A percentile compares a stretch with the other conserved stretches of the same genome.
These are phyloP conservation scores for Pichia sp. DNA, from an alignment of 1,139 yeast genomes.

Conservation along the genomic window DNA sequence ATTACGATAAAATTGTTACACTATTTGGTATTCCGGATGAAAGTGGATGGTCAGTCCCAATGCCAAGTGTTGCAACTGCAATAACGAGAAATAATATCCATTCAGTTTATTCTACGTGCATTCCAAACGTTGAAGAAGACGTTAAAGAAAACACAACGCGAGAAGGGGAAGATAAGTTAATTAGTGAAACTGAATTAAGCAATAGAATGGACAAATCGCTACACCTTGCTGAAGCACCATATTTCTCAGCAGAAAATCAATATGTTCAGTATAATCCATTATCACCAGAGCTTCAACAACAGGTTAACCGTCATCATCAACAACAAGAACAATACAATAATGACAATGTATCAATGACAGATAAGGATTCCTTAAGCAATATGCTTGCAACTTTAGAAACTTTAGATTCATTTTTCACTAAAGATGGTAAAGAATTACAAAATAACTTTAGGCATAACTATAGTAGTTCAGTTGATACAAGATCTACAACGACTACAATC, in stretches of 20 bases:
- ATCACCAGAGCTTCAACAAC: slow-evolving; percentile 23
- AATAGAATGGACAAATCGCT: slow-evolving; percentile 2
- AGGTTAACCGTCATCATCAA: slow-evolving; percentile 34
- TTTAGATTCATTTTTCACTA: slow-evolving; percentile 86
- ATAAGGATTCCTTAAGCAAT: slow-evolving; percentile 74
- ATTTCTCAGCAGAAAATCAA: slow-evolving; percentile 32
- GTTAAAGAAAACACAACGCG: too few relatives aligned
- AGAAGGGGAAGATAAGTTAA: too few relatives aligned
- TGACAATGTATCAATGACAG: slow-evolving; percentile 35
- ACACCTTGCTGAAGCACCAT: slow-evolving; percentile 11
- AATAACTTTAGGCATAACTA: slow-evolving; percentile 28
- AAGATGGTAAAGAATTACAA: slow-evolving; percentile 35
- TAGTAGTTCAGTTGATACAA: slow-evolving; percentile 35
- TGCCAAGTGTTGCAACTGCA: slow-evolving; percentile 87
- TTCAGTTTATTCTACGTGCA: slow-evolving; percentile 87
- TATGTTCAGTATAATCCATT: slow-evolving; percentile 39
- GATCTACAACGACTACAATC: slow-evolving; percentile 22
- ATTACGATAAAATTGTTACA: slow-evolving; percentile 81
- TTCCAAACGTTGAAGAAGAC: slow-evolving; percentile 16
- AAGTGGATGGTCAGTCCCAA: slow-evolving; percentile 97
- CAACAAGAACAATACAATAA: slow-evolving; percentile 16
- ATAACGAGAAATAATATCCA: slow-evolving; percentile 89
- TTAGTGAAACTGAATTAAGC: background rate
- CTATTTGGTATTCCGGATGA: slow-evolving; percentile 94
- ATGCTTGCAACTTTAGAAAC: slow-evolving; percentile 98